A percentile compares a stretch with the other conserved stretches of the same genome.
These are phyloP conservation scores for Nakazawaea ambrosiae DNA, from an alignment of 805 yeast species.

Conservation along the genomic window DNA sequence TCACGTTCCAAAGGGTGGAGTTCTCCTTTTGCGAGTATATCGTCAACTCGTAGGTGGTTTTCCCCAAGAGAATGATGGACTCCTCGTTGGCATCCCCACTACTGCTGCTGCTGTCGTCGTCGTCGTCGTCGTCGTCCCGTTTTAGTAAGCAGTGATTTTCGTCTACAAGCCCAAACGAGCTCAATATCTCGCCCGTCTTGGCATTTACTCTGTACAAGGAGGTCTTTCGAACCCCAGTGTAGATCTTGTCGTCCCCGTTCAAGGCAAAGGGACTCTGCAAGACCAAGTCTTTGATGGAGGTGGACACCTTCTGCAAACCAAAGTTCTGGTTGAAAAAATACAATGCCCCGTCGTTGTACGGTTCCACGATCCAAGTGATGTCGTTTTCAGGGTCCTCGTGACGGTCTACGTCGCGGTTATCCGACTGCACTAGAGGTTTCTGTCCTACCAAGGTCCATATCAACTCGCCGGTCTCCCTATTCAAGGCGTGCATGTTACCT, in stretches of 20 bases:
- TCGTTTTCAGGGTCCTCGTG: constrained; percentile 17
- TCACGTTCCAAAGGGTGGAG: constrained; percentile 69
- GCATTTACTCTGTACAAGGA: constrained; percentile 71
- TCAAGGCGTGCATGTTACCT: constrained; percentile 78
- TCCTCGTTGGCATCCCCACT: constrained; percentile 8
- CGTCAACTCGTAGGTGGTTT: constrained; percentile 61
- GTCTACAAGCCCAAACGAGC: constrained; percentile 54
- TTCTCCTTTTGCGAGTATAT: constrained; percentile 68
- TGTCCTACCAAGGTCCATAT: constrained; percentile 71
- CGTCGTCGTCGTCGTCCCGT: constrained; percentile 12
- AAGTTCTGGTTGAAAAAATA: constrained; percentile 68
- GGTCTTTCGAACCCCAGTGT: constrained; percentile 79
- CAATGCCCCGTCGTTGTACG: constrained; percentile 75
- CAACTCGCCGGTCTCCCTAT: constrained; percentile 65
- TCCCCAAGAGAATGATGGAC: constrained; percentile 50
- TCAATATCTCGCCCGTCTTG: constrained; percentile 63
- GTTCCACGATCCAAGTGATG: constrained; percentile 83
- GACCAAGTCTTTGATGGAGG: constrained; percentile 71
- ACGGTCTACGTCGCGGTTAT: constrained; percentile 1
- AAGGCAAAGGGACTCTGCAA: constrained; percentile 81
- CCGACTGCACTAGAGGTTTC: constrained; percentile 47
- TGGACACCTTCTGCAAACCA: constrained; percentile 79
- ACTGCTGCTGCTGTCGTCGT: constrained; percentile 10
- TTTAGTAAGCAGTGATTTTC: constrained; percentile 14
- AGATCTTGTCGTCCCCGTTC: constrained; percentile 68